A percentile compares a stretch with the other conserved stretches of the same genome.
These are phyloP conservation scores for Rhipidocladum racemiflorum DNA, from an alignment of 176 grass and related monocot genomes.

Conservation along the genomic window DNA sequence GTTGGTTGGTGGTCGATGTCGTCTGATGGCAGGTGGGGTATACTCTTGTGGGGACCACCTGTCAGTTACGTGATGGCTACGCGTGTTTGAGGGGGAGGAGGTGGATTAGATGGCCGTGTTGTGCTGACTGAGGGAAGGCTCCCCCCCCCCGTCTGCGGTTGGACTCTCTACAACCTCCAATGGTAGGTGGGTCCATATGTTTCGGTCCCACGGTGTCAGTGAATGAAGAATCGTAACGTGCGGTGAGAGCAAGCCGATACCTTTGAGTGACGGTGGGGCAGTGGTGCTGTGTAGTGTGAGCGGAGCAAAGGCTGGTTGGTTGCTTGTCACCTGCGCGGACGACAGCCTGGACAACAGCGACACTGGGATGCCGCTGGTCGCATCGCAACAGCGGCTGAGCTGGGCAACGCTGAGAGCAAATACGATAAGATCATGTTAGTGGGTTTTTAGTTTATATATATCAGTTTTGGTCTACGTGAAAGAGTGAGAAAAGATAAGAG, in stretches of 20 bases:
- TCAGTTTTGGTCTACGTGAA: no score
- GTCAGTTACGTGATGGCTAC: background rate
- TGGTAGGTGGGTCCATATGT: background rate
- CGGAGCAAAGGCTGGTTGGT: constrained; percentile 19
- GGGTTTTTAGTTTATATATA: no score
- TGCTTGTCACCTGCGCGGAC: constrained; percentile 29
- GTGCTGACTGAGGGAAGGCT: background rate
- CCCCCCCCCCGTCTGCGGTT: background rate
- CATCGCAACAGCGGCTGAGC: background rate
- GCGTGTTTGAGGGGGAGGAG: background rate
- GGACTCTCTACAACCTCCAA: accelerated
- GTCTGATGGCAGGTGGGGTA: background rate
- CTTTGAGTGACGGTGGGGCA: background rate
- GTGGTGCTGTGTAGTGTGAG: constrained; percentile 13
- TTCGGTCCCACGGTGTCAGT: background rate
- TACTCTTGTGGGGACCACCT: accelerated
- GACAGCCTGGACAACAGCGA: constrained; percentile 44
- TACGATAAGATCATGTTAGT: no score
- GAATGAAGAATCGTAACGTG: background rate
- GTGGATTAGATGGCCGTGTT: background rate
- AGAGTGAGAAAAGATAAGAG: no score
- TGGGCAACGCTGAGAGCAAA: no score
- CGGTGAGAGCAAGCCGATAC: background rate
- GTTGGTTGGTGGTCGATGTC: background rate
- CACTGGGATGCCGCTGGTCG: background rate